phyloP scores from a whole-genome alignment of 2,329 filamentous ascomycete genomes.

The Colletotrichum sojae region DNA sequence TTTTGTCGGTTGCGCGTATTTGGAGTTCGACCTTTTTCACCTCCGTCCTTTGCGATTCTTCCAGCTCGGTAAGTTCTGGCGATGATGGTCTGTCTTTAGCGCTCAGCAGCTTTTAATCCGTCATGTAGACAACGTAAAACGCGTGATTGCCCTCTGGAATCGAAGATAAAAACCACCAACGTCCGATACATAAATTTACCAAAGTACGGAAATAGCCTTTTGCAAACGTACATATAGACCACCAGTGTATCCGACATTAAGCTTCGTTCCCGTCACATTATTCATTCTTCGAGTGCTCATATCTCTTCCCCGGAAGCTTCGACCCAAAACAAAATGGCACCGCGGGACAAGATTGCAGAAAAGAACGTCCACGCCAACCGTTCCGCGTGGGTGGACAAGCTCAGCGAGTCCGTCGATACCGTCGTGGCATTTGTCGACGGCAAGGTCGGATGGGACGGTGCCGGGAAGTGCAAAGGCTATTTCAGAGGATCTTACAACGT shows the following conservation, averaged over 20 bases:
- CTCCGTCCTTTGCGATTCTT: neutral
- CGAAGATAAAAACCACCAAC: neutral
- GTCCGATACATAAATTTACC: no score
- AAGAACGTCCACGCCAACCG: neutral
- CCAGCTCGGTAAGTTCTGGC: neutral
- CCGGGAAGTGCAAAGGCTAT: slow-evolving; percentile 43
- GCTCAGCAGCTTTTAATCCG: neutral
- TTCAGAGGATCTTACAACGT: slow-evolving; percentile 50
- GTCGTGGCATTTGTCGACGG: slow-evolving; percentile 42
- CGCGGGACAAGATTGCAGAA: neutral
- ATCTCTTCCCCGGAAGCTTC: neutral
- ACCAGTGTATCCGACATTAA: no score
- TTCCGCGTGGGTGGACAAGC: neutral
- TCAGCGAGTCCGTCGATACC: neutral
- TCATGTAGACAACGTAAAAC: neutral
- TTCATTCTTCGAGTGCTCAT: neutral
- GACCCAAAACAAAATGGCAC: neutral
- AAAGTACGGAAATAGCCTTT: no score
- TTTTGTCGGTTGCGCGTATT: no score
- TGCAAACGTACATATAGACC: no score
- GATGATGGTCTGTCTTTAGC: neutral
- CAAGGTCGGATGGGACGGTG: slow-evolving; percentile 37
- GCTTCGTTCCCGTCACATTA: neutral
- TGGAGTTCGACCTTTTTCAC: no score
- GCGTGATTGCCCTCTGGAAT: neutral